Percentiles rank a stretch among this genome's conserved stretches.
phyloP scores from a whole-genome alignment of 306 rosid genomes.

The Potentilla sterilis region DNA sequence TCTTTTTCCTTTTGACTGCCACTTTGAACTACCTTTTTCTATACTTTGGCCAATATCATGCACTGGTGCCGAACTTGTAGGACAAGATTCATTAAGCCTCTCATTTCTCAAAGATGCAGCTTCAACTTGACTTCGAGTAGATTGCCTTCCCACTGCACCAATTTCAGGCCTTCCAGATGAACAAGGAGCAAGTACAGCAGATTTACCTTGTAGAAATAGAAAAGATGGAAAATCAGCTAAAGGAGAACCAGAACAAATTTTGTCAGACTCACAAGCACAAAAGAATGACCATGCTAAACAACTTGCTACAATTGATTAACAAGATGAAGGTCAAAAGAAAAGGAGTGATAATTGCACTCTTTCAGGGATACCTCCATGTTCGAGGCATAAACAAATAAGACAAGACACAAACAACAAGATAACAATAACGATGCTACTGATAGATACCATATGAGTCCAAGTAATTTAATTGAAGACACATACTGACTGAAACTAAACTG shows the following conservation, averaged over 20 bases:
- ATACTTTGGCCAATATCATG: conserved; percentile 42
- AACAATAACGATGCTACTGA: neutral
- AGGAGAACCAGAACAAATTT: conserved; percentile 20
- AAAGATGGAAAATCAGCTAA: conserved; percentile 27
- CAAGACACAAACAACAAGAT: neutral
- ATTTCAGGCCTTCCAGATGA: conserved; percentile 48
- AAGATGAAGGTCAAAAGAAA: conserved; percentile 21
- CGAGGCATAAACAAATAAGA: neutral
- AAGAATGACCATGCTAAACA: conserved; percentile 8
- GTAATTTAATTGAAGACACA: neutral
- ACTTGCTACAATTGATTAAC: conserved; percentile 12
- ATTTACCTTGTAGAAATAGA: conserved; percentile 41
- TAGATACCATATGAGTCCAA: neutral
- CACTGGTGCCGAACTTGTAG: conserved; percentile 49
- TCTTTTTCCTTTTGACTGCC: conserved; percentile 96
- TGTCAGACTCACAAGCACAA: conserved; percentile 17
- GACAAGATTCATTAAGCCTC: conserved; percentile 52
- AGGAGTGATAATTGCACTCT: neutral
- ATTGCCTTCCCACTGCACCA: conserved; percentile 44
- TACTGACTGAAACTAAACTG: neutral
- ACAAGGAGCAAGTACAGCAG: conserved; percentile 40
- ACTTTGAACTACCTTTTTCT: conserved; percentile 76
- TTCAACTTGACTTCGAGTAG: conserved; percentile 52
- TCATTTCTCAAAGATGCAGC: conserved; percentile 41
- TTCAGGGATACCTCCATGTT: neutral